Base-by-base conservation (phyloP, 352 stramenopile species). In the Phytophthora sp. region DNA sequence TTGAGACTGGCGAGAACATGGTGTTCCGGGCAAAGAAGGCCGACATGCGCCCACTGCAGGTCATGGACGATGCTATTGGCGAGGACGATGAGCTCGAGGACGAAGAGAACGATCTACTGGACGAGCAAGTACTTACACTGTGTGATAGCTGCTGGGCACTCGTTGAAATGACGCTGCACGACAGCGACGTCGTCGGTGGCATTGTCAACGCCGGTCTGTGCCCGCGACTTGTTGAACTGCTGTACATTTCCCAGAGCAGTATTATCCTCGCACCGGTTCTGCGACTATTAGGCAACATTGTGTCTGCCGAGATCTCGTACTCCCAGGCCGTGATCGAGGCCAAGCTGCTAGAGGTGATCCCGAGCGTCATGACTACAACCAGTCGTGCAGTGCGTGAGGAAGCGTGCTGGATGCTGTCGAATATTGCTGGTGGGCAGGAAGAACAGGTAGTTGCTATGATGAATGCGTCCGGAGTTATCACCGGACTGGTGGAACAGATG, bases 321-420 rank as follows among this genome's bases (percentile, higher is more conserved):
- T 86, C 84, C 2, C 83, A 93, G 51, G 84, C 80, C 6, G 84
- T 91, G 27, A 88, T 95, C 36, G 87, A 93, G 12, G 85, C 87
- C 3, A 87, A 86, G 39, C 57, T 95, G 21, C 74, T 95, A 29
- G 73, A 90, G n/a, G 83, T 92, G 27, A 91, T 93, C 49, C 84
- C 87, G n/a, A 83, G 73, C 36, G 87, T 95, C 18, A 87, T 94
- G 78, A 88, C 81, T 6, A 90, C 88, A 47, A 90, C 84, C 4
- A 93, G 85, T 54, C 87, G 87, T 20, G 77, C 84, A 0, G 86
- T 95, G 41, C 85, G 87, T 3, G 87, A 95, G 66, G 87, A 95
- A 62, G 85, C 83, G 45, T 94, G 84, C 64, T 95, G 87, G 87
- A 93, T 95, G 80, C 80, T 95, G 7, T 93, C 85, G 5, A 93